These are phyloP conservation scores for Oldenlandia corymbosa DNA, from an alignment of 257 asterid genomes.

Conservation along the genomic window DNA sequence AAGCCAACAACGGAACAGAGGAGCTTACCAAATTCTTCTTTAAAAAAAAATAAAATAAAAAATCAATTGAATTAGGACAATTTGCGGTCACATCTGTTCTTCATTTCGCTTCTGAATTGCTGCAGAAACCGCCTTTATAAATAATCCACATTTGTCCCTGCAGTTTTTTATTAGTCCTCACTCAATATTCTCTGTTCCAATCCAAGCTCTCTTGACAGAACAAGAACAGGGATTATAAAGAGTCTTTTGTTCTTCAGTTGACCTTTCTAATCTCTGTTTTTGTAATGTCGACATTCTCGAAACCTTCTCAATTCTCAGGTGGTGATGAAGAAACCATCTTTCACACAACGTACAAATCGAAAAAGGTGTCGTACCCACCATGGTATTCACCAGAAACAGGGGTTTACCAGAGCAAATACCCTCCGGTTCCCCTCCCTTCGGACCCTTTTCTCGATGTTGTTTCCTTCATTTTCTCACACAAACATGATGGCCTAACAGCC, in stretches of 20 bases:
- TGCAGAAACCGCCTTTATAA: not conserved
- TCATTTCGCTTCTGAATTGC: too few relatives aligned
- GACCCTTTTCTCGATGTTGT: constrained; percentile 66
- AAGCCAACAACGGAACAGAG: too few relatives aligned
- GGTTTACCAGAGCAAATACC: constrained; percentile 53
- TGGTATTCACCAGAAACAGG: constrained; percentile 71
- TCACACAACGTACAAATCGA: constrained; percentile 9
- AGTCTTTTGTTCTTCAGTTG: not conserved
- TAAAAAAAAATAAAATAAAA: too few relatives aligned
- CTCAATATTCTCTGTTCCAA: not conserved
- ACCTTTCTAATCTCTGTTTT: not conserved
- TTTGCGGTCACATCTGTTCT: too few relatives aligned
- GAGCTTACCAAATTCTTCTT: too few relatives aligned
- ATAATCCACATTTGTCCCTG: not conserved
- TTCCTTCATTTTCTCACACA: constrained; percentile 63
- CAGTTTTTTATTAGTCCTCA: too few relatives aligned
- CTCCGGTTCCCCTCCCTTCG: constrained; percentile 40
- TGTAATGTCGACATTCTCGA: constrained; percentile 36
- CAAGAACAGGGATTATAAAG: not conserved
- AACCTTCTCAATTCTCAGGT: constrained; percentile 15
- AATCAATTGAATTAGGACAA: too few relatives aligned
- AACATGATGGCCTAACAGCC: constrained; percentile 48
- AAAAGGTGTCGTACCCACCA: constrained; percentile 15
- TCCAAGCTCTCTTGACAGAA: not conserved
- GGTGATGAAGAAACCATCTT: constrained; percentile 14